These are phyloP conservation scores for Trichoderma endophyticum DNA, from an alignment of 2,329 filamentous ascomycete species.

Conservation along the genomic window DNA sequence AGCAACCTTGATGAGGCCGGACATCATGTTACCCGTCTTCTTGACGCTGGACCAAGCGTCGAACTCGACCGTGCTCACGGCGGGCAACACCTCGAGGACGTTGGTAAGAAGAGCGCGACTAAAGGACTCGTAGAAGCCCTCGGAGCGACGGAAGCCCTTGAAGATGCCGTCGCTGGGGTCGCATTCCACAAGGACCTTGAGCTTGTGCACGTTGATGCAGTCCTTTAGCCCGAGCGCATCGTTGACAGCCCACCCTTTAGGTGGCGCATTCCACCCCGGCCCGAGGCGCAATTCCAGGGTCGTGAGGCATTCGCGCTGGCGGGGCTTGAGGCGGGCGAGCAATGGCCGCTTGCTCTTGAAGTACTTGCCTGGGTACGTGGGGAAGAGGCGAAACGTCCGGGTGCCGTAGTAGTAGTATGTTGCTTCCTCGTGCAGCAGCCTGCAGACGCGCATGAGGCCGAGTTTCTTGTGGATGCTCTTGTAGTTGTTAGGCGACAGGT, in stretches of 20 bases:
- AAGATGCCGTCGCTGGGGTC: constrained; percentile 68
- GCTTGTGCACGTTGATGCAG: constrained; percentile 54
- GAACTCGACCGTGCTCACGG: constrained; percentile 60
- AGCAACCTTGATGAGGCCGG: constrained; percentile 53
- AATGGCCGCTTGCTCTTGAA: constrained; percentile 73
- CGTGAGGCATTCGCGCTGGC: constrained; percentile 58
- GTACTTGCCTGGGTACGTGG: constrained; percentile 59
- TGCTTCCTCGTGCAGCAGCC: constrained; percentile 60
- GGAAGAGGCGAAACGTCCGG: constrained; percentile 63
- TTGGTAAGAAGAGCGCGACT: constrained; percentile 54
- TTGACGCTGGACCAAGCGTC: constrained; percentile 66
- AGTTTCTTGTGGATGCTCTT: constrained; percentile 59
- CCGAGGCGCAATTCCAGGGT: constrained; percentile 68
- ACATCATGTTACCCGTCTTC: constrained; percentile 63
- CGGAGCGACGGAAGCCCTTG: constrained; percentile 61
- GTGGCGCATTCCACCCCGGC: constrained; percentile 69
- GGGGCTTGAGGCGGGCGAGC: constrained; percentile 60
- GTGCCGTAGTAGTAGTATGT: constrained; percentile 63
- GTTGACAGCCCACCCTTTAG: constrained; percentile 67
- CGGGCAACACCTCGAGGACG: constrained; percentile 56
- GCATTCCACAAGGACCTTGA: constrained; percentile 68
- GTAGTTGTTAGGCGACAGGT: constrained; percentile 65
- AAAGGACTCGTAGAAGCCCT: constrained; percentile 70
- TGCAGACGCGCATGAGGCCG: constrained; percentile 58
- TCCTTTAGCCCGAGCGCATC: constrained; percentile 60